Evolutionary conservation across 1,284 basidiomycete genomes (phyloP), one percentile per base, ranked within the genome.

Genomic region (Ustanciosporium gigantosporum): DNA sequence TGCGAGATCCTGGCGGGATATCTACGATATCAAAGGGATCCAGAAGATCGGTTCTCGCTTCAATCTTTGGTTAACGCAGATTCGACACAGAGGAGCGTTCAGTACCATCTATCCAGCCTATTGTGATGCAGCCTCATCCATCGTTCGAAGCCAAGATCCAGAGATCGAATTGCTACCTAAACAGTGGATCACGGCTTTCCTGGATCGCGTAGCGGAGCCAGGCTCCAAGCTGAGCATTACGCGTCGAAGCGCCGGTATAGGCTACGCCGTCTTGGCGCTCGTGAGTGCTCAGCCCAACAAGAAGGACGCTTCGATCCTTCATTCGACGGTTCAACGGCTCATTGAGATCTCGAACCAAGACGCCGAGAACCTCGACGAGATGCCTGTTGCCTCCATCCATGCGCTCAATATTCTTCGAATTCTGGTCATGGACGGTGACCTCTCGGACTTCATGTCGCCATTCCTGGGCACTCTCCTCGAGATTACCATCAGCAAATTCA

Each of bases 51-150:
- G 74, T 21, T 60, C 52, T 16, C 62, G 72, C n/a, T 79, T 76
- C 52, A 66, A 66, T 17, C 45, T 55, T 23, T 79, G 78, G 78
- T 51, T 79, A 25, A 70, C 76, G 0, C 60, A 66, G 3, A 71
- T 79, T 2, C 70, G 78, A 1, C 78, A 79, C 36, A 70, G 78
- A 11, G 78, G 78, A 11, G 78, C 78, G 0, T 76, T 77, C 48
- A 78, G 76, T 48, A 76, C 71, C 22, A 58, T 79, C 16, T 76
- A 76, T 39, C 78, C 78, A 11, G 71, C 72, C 24, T 78, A 73
- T 41, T 52, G 64, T 24, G 53, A 66, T 15, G 62, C 73, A 1
- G 74, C 75, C 8, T 46, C 66, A 0, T 67, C 70, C 3, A 58
- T 79, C 15, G 49, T 55, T 3, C 58, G 57, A 5, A 66, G 62